Evolutionary conservation across 768 basidiomycete genomes (phyloP), one percentile per base, ranked within the genome.

Genomic region (Boletus huronensis): DNA sequence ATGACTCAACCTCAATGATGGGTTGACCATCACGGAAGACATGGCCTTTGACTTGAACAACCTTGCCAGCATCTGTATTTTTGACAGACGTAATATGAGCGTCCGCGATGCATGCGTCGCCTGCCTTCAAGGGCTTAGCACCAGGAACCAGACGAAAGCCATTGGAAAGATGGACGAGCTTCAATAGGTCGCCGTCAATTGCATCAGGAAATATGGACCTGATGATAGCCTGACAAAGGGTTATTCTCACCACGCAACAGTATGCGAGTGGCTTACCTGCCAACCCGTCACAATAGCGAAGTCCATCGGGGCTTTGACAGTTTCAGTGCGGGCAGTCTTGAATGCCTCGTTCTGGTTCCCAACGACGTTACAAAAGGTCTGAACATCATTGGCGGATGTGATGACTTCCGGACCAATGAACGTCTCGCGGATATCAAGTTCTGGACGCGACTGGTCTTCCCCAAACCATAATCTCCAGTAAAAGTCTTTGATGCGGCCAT

Each of bases 381-480:
- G 92, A 13, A 99, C 80, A 31, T 85, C 85, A 8, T 76, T 74
- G 19, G 86, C 82, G 39, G 87, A 80, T 69, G 98, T 88, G 3
- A 80, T 82, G 53, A 94, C 88, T 70, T 92, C 88, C 2, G 91
- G 93, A 23, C 93, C 89, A 50, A 83, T 81, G 75, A 98, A 96
- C 14, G 81, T 88, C 59, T 90, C 89, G 47, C 81, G 82, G 50
- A 96, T 79, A 63, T 86, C 81, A 57, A 98, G 84, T n/a, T 80
- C 72, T 10, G 94, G 90, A 25, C 98, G 78, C 2, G 70, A 70
- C 61, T 88, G 82, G 57, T 90, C 77, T 65, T 93, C 93, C 35
- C 97, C 94, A 69, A 93, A 96, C 97, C 97, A 98, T 32, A 98
- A 74, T 69, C 87, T 87, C 97, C 97, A 99, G 77, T 99, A 99